Conservation (phyloP, 2,329 filamentous ascomycete genomes). For the Ophiostoma sp. region DNA sequence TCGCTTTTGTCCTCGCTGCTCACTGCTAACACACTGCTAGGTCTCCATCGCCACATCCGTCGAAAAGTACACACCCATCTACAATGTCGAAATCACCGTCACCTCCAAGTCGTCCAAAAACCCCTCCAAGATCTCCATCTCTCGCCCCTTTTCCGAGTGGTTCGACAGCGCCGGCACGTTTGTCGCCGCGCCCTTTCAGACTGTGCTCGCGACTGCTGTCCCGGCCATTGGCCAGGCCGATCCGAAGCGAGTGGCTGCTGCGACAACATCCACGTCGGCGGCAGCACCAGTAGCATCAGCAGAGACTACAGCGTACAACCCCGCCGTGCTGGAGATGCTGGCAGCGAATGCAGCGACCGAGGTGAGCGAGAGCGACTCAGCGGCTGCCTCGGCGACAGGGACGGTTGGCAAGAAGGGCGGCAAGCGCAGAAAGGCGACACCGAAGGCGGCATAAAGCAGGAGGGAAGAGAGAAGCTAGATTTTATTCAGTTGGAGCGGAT, state of each 20-base stretch:
- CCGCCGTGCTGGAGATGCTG: slow-evolving; percentile 52
- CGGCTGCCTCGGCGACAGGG: slow-evolving; percentile 30
- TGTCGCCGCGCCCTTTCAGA: slow-evolving; percentile 73
- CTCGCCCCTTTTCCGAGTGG: slow-evolving; percentile 70
- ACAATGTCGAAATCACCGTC: slow-evolving; percentile 69
- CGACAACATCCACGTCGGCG: slow-evolving; percentile 39
- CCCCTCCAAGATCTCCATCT: slow-evolving; percentile 53
- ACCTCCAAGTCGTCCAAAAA: slow-evolving; percentile 41
- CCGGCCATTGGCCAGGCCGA: slow-evolving; percentile 66
- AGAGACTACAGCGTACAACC: slow-evolving; percentile 34
- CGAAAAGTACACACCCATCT: slow-evolving; percentile 79
- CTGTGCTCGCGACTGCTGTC: slow-evolving; percentile 69
- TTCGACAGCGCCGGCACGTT: slow-evolving; percentile 74
- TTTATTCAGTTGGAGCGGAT: neutral
- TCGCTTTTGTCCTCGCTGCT: slow-evolving; percentile 13
- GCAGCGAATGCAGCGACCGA: slow-evolving; percentile 36
- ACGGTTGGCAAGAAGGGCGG: slow-evolving; percentile 43
- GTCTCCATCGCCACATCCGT: slow-evolving; percentile 71
- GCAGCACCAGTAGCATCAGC: slow-evolving; percentile 42
- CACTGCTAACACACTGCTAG: slow-evolving; percentile 43
- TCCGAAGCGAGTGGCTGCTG: slow-evolving; percentile 51
- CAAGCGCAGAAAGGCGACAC: slow-evolving; percentile 48
- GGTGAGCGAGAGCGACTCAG: slow-evolving; percentile 33
- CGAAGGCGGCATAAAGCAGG: slow-evolving; percentile 3
- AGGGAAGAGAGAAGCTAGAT: neutral